These are phyloP conservation scores for Gracilaria gracilis DNA, from an alignment of 23 red algal genomes.

Conservation along the genomic window DNA sequence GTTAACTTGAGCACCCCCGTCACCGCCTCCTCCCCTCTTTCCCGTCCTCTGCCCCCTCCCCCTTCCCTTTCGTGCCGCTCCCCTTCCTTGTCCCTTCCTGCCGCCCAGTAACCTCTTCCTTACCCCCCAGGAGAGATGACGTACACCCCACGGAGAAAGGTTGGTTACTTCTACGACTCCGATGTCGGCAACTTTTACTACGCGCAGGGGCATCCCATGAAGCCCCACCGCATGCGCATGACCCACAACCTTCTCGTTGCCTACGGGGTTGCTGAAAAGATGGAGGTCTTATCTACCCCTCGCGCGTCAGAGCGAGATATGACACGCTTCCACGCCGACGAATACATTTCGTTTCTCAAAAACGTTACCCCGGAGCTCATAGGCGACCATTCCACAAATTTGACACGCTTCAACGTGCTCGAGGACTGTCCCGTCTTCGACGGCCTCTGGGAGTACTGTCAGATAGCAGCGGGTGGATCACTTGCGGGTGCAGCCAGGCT, in stretches of 20 bases:
- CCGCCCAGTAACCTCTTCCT: not conserved
- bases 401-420: slow-evolving; percentile 80
- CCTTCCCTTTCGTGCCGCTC: not conserved
- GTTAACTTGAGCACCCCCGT: slow-evolving; percentile 13
- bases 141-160: slow-evolving; percentile 44
- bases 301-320: slow-evolving; percentile 88
- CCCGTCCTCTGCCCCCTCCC: not conserved
- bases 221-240: slow-evolving; percentile 99
- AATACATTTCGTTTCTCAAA: slow-evolving; percentile 97
- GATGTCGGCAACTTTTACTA: slow-evolving; percentile 99
- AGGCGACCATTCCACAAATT: slow-evolving; percentile 53
- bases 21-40: not conserved
- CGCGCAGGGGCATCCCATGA: slow-evolving; percentile 98
- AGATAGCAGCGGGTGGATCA: slow-evolving; percentile 95
- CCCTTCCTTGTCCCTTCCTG: not conserved
- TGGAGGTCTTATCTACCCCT: slow-evolving; percentile 86
- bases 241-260: slow-evolving; percentile 92
- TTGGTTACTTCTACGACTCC: slow-evolving; percentile 89
- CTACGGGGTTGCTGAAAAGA: slow-evolving; percentile 83
- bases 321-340: slow-evolving; percentile 97
- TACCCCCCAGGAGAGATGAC: slow-evolving; percentile 2
- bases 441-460: slow-evolving; percentile 93
- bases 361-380: slow-evolving; percentile 81
- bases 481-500: slow-evolving; percentile 94
- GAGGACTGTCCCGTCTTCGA: slow-evolving; percentile 99